Percentiles rank a stretch among this genome's conserved stretches.
Conservation (phyloP, 345 rosid species). For the Crucihimalaya himalaica region DNA sequence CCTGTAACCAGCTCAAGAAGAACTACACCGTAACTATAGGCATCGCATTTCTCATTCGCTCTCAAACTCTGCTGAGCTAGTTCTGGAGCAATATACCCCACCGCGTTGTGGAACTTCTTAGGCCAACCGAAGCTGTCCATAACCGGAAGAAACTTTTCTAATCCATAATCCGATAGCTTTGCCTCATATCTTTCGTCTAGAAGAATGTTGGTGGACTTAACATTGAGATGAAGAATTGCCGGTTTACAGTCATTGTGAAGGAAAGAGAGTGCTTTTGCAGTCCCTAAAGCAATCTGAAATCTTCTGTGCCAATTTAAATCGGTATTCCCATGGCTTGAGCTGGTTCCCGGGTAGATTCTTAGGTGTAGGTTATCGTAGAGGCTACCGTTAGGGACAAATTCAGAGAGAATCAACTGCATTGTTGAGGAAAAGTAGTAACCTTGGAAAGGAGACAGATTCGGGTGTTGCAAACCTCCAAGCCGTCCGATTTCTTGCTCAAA, state of each 20-base stretch:
- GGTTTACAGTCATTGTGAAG: slow-evolving; percentile 94
- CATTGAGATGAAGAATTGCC: slow-evolving; percentile 85
- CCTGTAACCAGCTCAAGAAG: slow-evolving; percentile 92
- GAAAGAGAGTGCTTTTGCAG: slow-evolving; percentile 84
- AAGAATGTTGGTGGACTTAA: slow-evolving; percentile 87
- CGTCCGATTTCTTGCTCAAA: slow-evolving; percentile 87
- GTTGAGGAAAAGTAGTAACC: slow-evolving; percentile 91
- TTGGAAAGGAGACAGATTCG: slow-evolving; percentile 75
- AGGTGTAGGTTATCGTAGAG: slow-evolving; percentile 79
- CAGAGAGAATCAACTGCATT: slow-evolving; percentile 80
- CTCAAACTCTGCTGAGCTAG: slow-evolving; percentile 65
- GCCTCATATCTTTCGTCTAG: slow-evolving; percentile 73
- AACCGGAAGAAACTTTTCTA: slow-evolving; percentile 80
- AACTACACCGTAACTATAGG: slow-evolving; percentile 89
- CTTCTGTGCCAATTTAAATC: slow-evolving; percentile 81
- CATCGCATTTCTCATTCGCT: slow-evolving; percentile 85
- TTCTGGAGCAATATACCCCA: slow-evolving; percentile 98
- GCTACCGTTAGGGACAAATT: slow-evolving; percentile 71
- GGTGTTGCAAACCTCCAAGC: slow-evolving; percentile 71
- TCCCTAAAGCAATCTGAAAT: slow-evolving; percentile 84
- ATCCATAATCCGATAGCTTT: slow-evolving; percentile 83
- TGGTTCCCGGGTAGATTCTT: slow-evolving; percentile 56
- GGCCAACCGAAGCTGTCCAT: slow-evolving; percentile 72
- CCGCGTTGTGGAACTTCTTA: slow-evolving; percentile 73
- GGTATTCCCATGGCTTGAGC: slow-evolving; percentile 61